A percentile compares a stretch with the other conserved stretches of the same genome.
These are phyloP conservation scores for Capsicum chinense DNA, from an alignment of 257 asterid genomes.

Conservation along the genomic window DNA sequence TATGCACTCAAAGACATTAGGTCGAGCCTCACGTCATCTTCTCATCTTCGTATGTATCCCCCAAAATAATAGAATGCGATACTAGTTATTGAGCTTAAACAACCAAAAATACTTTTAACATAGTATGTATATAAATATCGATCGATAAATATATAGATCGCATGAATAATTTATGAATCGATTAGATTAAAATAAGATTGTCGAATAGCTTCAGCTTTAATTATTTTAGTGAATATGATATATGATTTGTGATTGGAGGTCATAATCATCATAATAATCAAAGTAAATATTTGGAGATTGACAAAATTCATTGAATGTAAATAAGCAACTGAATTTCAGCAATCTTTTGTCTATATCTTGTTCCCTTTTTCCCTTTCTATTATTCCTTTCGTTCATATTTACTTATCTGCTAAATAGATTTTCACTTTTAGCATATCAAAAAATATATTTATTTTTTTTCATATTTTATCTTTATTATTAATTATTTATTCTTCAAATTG, in stretches of 20 bases:
- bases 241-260: background rate
- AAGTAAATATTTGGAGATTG: constrained; percentile 5
- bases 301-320: constrained; percentile 12
- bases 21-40: background rate
- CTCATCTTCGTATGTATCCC: background rate
- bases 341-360: constrained; percentile 37
- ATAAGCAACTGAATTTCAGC: constrained; percentile 27
- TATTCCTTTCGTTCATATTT: background rate
- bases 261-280: background rate
- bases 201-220: background rate
- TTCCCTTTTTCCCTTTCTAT: constrained; percentile 32
- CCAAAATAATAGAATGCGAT: no score
- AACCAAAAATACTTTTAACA: background rate
- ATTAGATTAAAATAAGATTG: background rate
- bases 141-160: no score
- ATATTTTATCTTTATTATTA: no score
- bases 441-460: no score
- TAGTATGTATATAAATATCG: background rate
- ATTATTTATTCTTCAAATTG: no score
- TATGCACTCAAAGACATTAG: background rate
- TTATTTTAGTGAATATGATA: background rate
- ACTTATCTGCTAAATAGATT: no score
- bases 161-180: background rate
- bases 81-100: no score
- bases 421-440: no score